Conservation (phyloP, 2,329 filamentous ascomycete species). For the Furcasterigmium furcatum region DNA sequence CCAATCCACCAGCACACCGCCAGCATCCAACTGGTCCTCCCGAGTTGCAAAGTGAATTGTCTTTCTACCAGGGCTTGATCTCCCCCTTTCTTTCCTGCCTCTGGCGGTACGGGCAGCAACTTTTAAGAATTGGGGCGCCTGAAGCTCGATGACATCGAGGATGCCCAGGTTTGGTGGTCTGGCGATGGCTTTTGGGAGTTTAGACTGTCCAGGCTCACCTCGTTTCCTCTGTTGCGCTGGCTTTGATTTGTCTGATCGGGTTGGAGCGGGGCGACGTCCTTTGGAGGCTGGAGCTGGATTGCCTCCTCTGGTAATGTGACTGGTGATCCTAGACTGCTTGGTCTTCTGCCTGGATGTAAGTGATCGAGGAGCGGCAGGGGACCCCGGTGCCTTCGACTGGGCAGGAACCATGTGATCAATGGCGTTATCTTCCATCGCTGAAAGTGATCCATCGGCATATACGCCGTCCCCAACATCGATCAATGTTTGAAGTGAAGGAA, state of each 20-base stretch:
- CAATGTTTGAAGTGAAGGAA: constrained; percentile 16
- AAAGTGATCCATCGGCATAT: constrained; percentile 28
- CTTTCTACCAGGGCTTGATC: constrained; percentile 52
- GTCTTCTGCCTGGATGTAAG: constrained; percentile 9
- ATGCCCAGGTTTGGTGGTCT: constrained; percentile 50
- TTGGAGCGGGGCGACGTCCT: not conserved
- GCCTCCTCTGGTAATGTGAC: constrained; percentile 15
- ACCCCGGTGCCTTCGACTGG: constrained; percentile 31
- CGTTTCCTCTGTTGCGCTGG: no score
- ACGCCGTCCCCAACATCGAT: constrained; percentile 10
- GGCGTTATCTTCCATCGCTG: constrained; percentile 46
- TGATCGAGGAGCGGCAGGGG: constrained; percentile 17
- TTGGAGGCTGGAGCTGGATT: not conserved
- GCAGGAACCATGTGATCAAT: constrained; percentile 49
- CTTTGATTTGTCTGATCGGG: not conserved
- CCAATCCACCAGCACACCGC: constrained; percentile 52
- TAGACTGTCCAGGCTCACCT: not conserved
- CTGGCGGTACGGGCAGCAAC: constrained; percentile 58
- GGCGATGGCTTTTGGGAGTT: not conserved
- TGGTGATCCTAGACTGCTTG: constrained; percentile 28
- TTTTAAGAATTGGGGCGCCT: constrained; percentile 55
- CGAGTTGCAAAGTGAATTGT: constrained; percentile 58
- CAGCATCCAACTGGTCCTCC: constrained; percentile 57
- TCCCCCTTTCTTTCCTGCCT: constrained; percentile 43
- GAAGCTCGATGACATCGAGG: constrained; percentile 52